Evolutionary conservation across 2,329 filamentous ascomycete genomes (phyloP).

Genomic region (Orbilia blumenaviensis): DNA sequence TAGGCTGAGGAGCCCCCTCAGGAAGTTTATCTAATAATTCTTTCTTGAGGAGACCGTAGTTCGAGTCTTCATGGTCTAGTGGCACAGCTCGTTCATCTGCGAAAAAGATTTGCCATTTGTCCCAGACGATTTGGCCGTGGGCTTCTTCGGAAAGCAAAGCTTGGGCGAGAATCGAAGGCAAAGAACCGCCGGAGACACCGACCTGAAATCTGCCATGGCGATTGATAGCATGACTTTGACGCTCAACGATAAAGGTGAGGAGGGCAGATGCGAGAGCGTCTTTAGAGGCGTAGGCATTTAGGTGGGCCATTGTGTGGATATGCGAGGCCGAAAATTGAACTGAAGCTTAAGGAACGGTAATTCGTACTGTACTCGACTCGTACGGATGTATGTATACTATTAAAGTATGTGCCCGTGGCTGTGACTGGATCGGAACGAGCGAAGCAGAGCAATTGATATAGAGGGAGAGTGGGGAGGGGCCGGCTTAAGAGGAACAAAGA

Average conservation of each 20-base stretch:
- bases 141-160: slow-evolving; percentile 72
- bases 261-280: slow-evolving; percentile 78
- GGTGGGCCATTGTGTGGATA: slow-evolving; percentile 63
- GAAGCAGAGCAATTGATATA: neutral
- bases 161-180: slow-evolving; percentile 86
- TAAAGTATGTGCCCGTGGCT: no score
- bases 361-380: no score
- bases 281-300: slow-evolving; percentile 80
- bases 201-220: slow-evolving; percentile 89
- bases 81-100: slow-evolving; percentile 96
- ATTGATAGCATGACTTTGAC: slow-evolving; percentile 79
- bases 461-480: neutral
- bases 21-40: slow-evolving; percentile 92
- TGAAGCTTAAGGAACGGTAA: slow-evolving; percentile 7
- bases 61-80: slow-evolving; percentile 90
- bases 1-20: slow-evolving; percentile 62
- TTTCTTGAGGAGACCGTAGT: slow-evolving; percentile 85
- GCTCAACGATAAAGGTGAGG: slow-evolving; percentile 81
- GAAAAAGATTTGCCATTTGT: slow-evolving; percentile 97
- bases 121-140: slow-evolving; percentile 71
- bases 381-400: no score
- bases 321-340: neutral
- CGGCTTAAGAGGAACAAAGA: neutral
- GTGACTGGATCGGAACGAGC: neutral
- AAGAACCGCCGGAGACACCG: slow-evolving; percentile 89